These are phyloP conservation scores for Beauveria pseudobassiana DNA, from an alignment of 2,329 filamentous ascomycete genomes.

Conservation along the genomic window DNA sequence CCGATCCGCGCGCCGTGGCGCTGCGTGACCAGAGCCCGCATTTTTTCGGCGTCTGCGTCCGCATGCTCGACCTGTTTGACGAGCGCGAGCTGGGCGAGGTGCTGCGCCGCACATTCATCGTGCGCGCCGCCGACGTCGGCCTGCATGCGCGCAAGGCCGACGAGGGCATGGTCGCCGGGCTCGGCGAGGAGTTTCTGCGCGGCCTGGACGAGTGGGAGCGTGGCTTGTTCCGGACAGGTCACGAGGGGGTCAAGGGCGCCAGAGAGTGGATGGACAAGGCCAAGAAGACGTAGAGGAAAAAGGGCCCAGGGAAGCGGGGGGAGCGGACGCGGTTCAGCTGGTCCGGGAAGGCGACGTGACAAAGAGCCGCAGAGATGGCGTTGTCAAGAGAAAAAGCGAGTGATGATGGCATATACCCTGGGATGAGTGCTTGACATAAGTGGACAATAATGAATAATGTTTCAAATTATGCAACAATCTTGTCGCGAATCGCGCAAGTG, in stretches of 20 bases:
- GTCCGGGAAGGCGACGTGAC: not conserved
- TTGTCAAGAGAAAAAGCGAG: too few relatives aligned
- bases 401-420: not conserved
- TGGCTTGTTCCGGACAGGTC: constrained; percentile 62
- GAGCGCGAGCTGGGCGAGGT: constrained; percentile 70
- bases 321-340: not conserved
- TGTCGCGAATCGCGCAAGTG: not conserved
- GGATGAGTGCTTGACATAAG: not conserved
- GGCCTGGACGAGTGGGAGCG: constrained; percentile 89
- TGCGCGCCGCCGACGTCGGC: constrained; percentile 72
- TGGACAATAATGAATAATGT: not conserved
- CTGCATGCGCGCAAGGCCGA: constrained; percentile 84
- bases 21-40: constrained; percentile 75
- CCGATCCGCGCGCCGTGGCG: constrained; percentile 79
- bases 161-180: constrained; percentile 48
- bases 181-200: constrained; percentile 72
- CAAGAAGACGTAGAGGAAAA: constrained; percentile 24
- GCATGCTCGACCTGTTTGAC: constrained; percentile 86
- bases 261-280: constrained; percentile 63
- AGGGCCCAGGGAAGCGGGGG: not conserved
- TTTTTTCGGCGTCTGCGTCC: constrained; percentile 79
- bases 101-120: constrained; percentile 70
- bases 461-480: not conserved
- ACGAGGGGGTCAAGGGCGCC: constrained; percentile 63
- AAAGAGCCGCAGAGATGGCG: not conserved